Evolutionary conservation across 2,329 filamentous ascomycete genomes (phyloP), one percentile per base, ranked within the genome.

Genomic region (Fusarium robinianum): DNA sequence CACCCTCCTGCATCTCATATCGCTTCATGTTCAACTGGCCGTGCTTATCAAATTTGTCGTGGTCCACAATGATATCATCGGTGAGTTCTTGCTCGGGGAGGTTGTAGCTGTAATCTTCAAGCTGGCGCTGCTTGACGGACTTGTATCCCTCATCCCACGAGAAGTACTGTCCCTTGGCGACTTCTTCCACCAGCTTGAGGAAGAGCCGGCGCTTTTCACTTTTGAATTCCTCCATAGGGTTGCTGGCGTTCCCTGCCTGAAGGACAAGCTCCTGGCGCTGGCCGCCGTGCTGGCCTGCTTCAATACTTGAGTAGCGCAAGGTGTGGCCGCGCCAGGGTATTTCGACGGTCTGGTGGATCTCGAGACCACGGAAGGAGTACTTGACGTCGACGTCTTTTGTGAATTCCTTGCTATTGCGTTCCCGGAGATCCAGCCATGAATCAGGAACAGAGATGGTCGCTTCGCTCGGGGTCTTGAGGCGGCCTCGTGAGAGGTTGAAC

Each of bases 251-350:
- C 3, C 55, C 48, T 11, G 51, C 42, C 14, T 56, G 46, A 12
- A 83, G 67, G 2, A 67, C 71, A 16, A 83, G 61, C 56, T 79
- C 75, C 14, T 75, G 71, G n/a, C 75, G 69, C 9, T 72, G 73
- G 5, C 77, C 77, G 35, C 73, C 75, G 45, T 76, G 73, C 36
- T 70, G 69, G 0, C 77, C 78, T 5, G 70, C 76, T 48, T 81
- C 74, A 49, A 80, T 69, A 55, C 69, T 74, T 14, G 70, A 76
- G 68, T 81, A 80, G 6, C 67, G 69, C 7, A 83, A 63, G 8
- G 61, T 72, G 63, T 76, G 72, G 29, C 68, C 70, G 6, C 66
- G 49, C 61, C 72, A 75, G 3, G 68, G 60, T 25, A 72, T 63
- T 8, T 73, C 65, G 32, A 75, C 63, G 16, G 67, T 63, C 44